Evolutionary conservation across 257 asterid species (phyloP).

Genomic region (Solanum appendiculatum): DNA sequence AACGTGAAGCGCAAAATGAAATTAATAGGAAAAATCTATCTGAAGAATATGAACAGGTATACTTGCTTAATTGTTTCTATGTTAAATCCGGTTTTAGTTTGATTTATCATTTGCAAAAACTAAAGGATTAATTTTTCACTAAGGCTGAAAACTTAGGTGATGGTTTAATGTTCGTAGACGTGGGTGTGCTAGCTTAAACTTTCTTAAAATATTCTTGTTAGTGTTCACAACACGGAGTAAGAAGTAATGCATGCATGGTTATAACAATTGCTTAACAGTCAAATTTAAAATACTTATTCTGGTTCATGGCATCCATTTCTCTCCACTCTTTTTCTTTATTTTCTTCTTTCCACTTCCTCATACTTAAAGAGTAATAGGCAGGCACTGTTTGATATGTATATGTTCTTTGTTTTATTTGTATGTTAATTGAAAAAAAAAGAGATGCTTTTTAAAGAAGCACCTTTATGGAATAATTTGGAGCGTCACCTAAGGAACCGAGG

Average conservation of each 20-base stretch:
- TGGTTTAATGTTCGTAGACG: not conserved
- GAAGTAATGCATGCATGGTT: not conserved
- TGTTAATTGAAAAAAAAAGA: not conserved
- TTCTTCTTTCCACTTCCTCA: not conserved
- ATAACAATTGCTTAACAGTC: not conserved
- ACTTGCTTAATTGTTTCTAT: slow-evolving; percentile 3
- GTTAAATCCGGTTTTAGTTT: not conserved
- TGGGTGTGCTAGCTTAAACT: not conserved
- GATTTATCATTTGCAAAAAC: not conserved
- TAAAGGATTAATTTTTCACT: not conserved
- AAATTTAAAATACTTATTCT: not conserved
- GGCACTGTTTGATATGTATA: not conserved
- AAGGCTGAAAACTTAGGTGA: not conserved
- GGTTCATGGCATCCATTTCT: not conserved
- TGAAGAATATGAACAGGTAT: slow-evolving; percentile 79
- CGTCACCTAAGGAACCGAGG: not conserved
- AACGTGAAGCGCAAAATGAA: slow-evolving; percentile 76
- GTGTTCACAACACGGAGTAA: not conserved
- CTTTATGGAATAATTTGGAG: not conserved
- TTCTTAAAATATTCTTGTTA: not conserved
- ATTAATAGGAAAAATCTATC: slow-evolving; percentile 54
- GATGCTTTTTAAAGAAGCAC: not conserved
- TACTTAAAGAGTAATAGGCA: not conserved
- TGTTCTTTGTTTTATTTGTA: not conserved
- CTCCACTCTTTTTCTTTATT: not conserved